Conservation (phyloP, 1,284 basidiomycete species). For the Mycosarcoma maydis region DNA sequence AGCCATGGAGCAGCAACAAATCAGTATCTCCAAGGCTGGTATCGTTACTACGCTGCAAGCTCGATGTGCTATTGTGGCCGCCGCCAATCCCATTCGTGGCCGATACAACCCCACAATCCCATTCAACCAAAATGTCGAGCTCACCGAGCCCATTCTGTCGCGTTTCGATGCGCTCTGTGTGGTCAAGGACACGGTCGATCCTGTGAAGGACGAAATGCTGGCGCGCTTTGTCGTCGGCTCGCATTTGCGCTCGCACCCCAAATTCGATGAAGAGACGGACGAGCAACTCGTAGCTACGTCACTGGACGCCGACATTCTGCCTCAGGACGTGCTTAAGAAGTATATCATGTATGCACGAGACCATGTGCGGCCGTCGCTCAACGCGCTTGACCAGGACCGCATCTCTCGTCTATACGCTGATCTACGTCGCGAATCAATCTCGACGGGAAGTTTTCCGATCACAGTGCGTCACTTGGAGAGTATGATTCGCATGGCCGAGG, state of each 20-base stretch:
- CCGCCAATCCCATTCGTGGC: constrained; percentile 93
- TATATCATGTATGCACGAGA: constrained; percentile 99
- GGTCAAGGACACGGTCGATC: constrained; percentile 96
- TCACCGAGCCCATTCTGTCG: constrained; percentile 98
- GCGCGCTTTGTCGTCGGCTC: constrained; percentile 97
- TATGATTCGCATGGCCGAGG: constrained; percentile 99
- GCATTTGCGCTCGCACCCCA: constrained; percentile 91
- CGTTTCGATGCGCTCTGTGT: constrained; percentile 98
- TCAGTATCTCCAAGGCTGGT: constrained; percentile 98
- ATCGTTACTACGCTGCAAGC: constrained; percentile 97
- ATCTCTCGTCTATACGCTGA: constrained; percentile 94
- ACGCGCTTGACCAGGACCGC: constrained; percentile 95
- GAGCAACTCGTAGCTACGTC: constrained; percentile 85
- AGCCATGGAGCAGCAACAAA: constrained; percentile 99
- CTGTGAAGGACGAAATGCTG: constrained; percentile 93
- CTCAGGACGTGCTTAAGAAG: constrained; percentile 95
- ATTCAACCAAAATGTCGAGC: constrained; percentile 97
- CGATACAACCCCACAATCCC: constrained; percentile 69
- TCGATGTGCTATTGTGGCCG: constrained; percentile 94
- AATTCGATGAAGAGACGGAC: constrained; percentile 85
- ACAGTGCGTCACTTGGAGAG: constrained; percentile 97
- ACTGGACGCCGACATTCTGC: constrained; percentile 90
- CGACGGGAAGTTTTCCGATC: constrained; percentile 96
- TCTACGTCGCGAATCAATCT: constrained; percentile 91
- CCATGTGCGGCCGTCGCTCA: constrained; percentile 88